Conservation (phyloP, 2,329 filamentous ascomycete species). For the Aspergillus alliaceus region DNA sequence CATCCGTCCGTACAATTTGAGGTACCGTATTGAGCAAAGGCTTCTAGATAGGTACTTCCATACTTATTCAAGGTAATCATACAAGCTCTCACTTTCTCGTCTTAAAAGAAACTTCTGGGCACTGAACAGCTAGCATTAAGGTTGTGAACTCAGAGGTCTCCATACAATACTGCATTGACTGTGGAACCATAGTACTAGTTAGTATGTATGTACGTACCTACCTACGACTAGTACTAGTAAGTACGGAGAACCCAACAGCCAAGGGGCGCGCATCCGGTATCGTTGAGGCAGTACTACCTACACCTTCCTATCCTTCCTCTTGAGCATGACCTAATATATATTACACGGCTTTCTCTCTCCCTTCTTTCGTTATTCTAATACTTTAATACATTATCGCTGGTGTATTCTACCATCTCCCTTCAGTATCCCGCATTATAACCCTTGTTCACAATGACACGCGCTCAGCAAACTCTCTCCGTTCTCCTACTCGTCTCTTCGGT, state of each 20-base stretch:
- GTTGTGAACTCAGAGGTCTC: too few relatives aligned
- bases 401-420: neutral
- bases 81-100: too few relatives aligned
- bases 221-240: neutral
- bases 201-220: too few relatives aligned
- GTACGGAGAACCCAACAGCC: conserved; percentile 3
- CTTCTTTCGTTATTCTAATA: too few relatives aligned
- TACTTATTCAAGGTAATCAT: too few relatives aligned
- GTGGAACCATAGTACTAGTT: too few relatives aligned
- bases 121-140: too few relatives aligned
- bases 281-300: neutral
- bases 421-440: neutral
- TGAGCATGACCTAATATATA: neutral
- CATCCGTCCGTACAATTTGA: too few relatives aligned
- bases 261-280: neutral
- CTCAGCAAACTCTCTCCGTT: conserved; percentile 86
- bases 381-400: neutral
- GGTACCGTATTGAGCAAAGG: too few relatives aligned
- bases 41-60: too few relatives aligned
- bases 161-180: too few relatives aligned
- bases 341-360: neutral
- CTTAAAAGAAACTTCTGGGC: too few relatives aligned
- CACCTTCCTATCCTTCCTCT: neutral
- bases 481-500: conserved; percentile 86
- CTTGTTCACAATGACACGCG: conserved; percentile 76